Conservation (phyloP, 768 basidiomycete genomes). For the Panus rudis region DNA sequence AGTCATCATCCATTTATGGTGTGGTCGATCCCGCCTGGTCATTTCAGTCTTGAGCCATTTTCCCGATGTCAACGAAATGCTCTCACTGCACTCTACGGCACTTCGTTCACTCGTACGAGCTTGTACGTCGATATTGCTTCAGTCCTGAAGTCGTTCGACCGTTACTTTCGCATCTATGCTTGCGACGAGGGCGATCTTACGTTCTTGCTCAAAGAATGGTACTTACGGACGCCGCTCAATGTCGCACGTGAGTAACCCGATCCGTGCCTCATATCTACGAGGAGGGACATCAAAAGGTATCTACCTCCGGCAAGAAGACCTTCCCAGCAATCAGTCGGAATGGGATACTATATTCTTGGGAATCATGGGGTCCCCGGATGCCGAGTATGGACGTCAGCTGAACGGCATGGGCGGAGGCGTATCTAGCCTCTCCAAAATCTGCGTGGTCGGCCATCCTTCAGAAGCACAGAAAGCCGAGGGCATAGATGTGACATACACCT, state of each 20-base stretch:
- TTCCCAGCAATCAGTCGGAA: constrained; percentile 42
- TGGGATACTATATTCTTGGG: constrained; percentile 62
- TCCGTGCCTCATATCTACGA: constrained; percentile 46
- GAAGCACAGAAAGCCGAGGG: constrained; percentile 33
- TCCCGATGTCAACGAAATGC: too few relatives aligned
- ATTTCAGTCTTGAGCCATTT: too few relatives aligned
- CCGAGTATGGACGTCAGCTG: constrained; percentile 57
- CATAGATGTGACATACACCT: constrained; percentile 65
- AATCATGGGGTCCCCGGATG: constrained; percentile 80
- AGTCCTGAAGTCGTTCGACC: too few relatives aligned
- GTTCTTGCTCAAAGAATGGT: too few relatives aligned
- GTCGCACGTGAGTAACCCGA: constrained; percentile 27
- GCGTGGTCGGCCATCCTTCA: constrained; percentile 50
- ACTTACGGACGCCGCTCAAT: too few relatives aligned
- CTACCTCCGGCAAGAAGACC: constrained; percentile 46
- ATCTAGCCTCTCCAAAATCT: constrained; percentile 69
- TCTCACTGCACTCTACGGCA: too few relatives aligned
- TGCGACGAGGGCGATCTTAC: too few relatives aligned
- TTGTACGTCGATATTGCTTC: too few relatives aligned
- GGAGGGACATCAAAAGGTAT: constrained; percentile 79
- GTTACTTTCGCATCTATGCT: too few relatives aligned
- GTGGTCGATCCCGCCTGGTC: too few relatives aligned
- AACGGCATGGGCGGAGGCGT: constrained; percentile 81
- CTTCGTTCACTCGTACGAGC: too few relatives aligned
- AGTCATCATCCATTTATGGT: too few relatives aligned